A percentile compares a stretch with the other conserved stretches of the same genome.
Evolutionary conservation across 2,329 filamentous ascomycete species (phyloP).

Genomic region (Orbilia brochopaga): DNA sequence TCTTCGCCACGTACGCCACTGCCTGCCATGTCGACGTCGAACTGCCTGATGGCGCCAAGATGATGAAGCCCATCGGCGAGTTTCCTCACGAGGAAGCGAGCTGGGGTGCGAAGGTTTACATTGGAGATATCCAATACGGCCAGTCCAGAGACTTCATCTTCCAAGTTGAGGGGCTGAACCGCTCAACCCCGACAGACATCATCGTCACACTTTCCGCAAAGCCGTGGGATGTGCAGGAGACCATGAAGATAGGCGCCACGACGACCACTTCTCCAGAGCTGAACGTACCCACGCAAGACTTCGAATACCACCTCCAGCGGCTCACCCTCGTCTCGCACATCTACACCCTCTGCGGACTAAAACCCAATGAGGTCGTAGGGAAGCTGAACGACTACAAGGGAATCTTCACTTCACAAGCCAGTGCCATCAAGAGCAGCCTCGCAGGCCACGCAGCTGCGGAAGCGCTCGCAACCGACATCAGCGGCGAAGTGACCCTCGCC

Average conservation of each 20-base stretch:
- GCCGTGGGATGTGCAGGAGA: conserved; percentile 51
- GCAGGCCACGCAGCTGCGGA: conserved; percentile 57
- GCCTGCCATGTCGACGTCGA: conserved; percentile 59
- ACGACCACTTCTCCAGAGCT: conserved; percentile 29
- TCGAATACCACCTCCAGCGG: conserved; percentile 40
- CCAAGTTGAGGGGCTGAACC: conserved; percentile 29
- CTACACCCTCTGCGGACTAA: conserved; percentile 50
- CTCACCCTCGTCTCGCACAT: conserved; percentile 38
- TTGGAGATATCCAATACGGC: conserved; percentile 67
- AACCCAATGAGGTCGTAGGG: not conserved
- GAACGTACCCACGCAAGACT: conserved; percentile 22
- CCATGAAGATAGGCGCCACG: conserved; percentile 17
- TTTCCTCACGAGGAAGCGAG: conserved; percentile 55
- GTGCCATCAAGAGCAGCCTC: conserved; percentile 16
- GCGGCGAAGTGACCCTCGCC: conserved; percentile 61
- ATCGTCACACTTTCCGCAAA: conserved; percentile 55
- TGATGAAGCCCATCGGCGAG: conserved; percentile 56
- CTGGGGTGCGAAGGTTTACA: conserved; percentile 49
- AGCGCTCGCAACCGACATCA: conserved; percentile 63
- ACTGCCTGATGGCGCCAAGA: conserved; percentile 52
- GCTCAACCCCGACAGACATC: conserved; percentile 23
- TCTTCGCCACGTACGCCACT: conserved; percentile 66
- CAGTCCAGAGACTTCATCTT: conserved; percentile 64
- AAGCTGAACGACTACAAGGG: conserved; percentile 7
- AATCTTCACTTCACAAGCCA: conserved; percentile 24